Conservation (phyloP, 495 filamentous ascomycete genomes). For the Halenospora varia region DNA sequence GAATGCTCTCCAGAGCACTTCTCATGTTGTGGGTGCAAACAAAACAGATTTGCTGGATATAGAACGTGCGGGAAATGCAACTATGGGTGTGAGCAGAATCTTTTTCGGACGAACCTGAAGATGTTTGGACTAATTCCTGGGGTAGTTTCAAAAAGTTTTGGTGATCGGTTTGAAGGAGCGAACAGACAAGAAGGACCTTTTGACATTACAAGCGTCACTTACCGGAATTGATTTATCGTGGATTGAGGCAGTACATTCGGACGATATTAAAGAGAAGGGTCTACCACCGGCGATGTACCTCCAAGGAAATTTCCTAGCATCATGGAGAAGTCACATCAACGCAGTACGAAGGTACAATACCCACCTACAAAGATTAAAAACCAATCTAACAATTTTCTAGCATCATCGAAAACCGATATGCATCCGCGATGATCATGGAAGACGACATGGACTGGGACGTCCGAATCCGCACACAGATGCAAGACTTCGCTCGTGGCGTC, state of each 20-base stretch:
- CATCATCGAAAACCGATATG: constrained; percentile 37
- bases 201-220: constrained; percentile 28
- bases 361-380: neutral
- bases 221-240: constrained; percentile 32
- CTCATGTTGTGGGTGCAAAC: neutral
- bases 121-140: neutral
- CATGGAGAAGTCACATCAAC: constrained; percentile 35
- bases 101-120: neutral
- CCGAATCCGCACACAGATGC: constrained; percentile 35
- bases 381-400: constrained; percentile 7
- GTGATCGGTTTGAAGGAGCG: constrained; percentile 33
- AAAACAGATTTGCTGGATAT: neutral
- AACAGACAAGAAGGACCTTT: constrained; percentile 35
- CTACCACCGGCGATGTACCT: constrained; percentile 13
- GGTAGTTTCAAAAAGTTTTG: constrained; percentile 29
- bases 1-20: neutral
- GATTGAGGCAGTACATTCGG: constrained; percentile 32
- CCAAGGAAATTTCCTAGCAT: constrained; percentile 19
- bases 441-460: constrained; percentile 46
- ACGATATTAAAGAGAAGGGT: constrained; percentile 29
- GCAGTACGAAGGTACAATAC: neutral
- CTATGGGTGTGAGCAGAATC: neutral
- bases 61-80: neutral
- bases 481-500: constrained; percentile 22
- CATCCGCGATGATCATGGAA: constrained; percentile 42